Evolutionary conservation across 768 basidiomycete genomes (phyloP).

Genomic region (Baorangia bicolor): DNA sequence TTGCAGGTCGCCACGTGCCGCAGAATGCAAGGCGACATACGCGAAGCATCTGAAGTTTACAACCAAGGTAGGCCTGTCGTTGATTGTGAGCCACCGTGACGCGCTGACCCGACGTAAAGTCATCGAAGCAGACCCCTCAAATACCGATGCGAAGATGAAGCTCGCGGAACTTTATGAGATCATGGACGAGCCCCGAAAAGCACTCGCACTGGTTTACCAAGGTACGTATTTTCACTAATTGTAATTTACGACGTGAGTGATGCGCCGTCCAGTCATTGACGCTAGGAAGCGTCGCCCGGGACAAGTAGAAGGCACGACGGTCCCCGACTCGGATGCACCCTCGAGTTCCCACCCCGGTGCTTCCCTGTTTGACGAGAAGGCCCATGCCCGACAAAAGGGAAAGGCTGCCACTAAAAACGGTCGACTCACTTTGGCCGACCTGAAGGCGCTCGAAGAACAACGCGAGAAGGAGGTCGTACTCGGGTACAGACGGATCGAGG

Average conservation of each 20-base stretch:
- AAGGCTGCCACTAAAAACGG: conserved; percentile 25
- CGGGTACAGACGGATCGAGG: too few relatives aligned
- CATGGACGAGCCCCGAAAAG: too few relatives aligned
- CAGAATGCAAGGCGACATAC: conserved; percentile 68
- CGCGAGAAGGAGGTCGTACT: conserved; percentile 63
- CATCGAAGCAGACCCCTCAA: conserved; percentile 66
- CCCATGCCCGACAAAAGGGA: conserved; percentile 37
- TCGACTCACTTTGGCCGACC: conserved; percentile 55
- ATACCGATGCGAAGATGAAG: conserved; percentile 84
- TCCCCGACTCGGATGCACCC: too few relatives aligned
- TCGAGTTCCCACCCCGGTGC: too few relatives aligned
- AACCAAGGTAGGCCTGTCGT: conserved; percentile 58
- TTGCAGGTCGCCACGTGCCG: conserved; percentile 81
- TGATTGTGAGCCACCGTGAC: too few relatives aligned
- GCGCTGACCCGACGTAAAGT: conserved; percentile 47
- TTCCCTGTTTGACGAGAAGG: conserved; percentile 66
- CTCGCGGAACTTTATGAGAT: too few relatives aligned
- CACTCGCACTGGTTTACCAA: too few relatives aligned
- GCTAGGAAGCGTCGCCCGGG: conserved; percentile 57
- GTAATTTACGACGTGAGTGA: too few relatives aligned
- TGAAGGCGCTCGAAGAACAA: conserved; percentile 60
- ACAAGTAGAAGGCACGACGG: too few relatives aligned
- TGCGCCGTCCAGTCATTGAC: conserved; percentile 54
- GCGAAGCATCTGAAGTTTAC: conserved; percentile 80
- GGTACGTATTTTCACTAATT: too few relatives aligned